Base-by-base conservation (phyloP, 352 stramenopile genomes). In the Salisapilia sapeloensis region DNA sequence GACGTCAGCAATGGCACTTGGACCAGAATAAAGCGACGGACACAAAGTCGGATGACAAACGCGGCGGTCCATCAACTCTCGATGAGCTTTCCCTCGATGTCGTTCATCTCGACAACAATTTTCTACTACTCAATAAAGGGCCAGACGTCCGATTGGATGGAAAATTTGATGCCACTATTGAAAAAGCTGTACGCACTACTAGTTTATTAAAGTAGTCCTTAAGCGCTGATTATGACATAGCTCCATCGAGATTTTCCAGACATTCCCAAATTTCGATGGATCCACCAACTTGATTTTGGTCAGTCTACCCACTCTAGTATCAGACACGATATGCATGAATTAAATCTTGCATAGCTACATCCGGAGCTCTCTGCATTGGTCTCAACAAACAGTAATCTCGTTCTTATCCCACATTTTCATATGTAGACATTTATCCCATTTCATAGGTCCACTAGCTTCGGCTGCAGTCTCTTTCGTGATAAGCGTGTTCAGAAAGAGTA, bases 231-330 rank as follows among this genome's bases (percentile, higher is more conserved):
- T 21, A 26, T 42, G 13, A 23, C 7, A 7, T 5, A 85, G 51
- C 42, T 93, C 23, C 42, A 65, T 25, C 54, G 72, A 6, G 60
- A 86, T 33, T 85, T 64, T 34, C 69, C 69, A 15, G 53, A 81
- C n/a, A 54, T 84, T 10, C 38, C 51, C 5, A 85, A 91, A 40
- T 84, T 89, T 29, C 71, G 75, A 15, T 91, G 75, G 78, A 82
- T 93, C 38, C 79, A 93, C 40, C 76, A 92, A 50, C 56, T 93
- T 15, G 79, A 93, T 49, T 93, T 92, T 52, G 63, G 66, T 83
- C 52, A 15, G 28, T 29, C 4, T 28, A 8, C 9, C 17, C 7
- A 29, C 18, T 24, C 4, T 14, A 13, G 14, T 14, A 11, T 8
- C 14, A 9, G n/a, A 27, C 28, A 19, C 15, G n/a, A 13, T 19